Base-by-base conservation (phyloP, 495 filamentous ascomycete genomes). In the Xylaria sp. region DNA sequence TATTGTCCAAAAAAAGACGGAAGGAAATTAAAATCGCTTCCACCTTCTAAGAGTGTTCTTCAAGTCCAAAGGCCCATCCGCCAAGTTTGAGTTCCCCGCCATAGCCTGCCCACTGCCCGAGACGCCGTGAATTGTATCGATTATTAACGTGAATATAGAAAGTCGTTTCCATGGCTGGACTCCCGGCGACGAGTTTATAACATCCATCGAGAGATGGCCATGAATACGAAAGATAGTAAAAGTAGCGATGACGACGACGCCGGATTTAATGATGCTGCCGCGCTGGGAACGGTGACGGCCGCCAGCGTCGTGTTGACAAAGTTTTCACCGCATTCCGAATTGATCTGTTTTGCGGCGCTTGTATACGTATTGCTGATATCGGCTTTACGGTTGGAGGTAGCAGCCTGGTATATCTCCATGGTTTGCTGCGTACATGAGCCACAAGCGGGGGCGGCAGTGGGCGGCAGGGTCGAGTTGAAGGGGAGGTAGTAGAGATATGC, bases 401-500 rank as follows among this genome's bases (percentile, higher is more conserved):
- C 90, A 0, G 82, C 71, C 52, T 88, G 85, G 73, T 90, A 95
- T 48, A 93, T 78, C 21, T 82, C 82, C 91, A 97, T 93, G 0
- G 91, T 92, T 46, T 90, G 80, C 73, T 88, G 82, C 33, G 93
- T 78, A 75, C 93, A 97, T n/a, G 81, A 71, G 68, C 85, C 86
- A 78, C 93, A 97, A 5, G 88, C 89, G 1, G 93, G 92, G 21
- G 84, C 80, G 24, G 88, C 85, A 5, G 85, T 86, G 5, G 84
- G 84, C 0, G 91, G 89, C 3, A 98, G 80, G 5, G 80, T 70
- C n/a, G 85, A 87, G 35, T 95, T 95, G 48, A 97, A 84, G 6
- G 96, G 92, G 1, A 98, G 82, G 74, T 90, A 93, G 82, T 98
- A 99, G 21, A 95, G 82, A 71, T 94, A 92, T 44, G 89, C 85